Evolutionary conservation across 2,329 filamentous ascomycete genomes (phyloP), one percentile per base, ranked within the genome.

Genomic region (Colletotrichum orbiculare): DNA sequence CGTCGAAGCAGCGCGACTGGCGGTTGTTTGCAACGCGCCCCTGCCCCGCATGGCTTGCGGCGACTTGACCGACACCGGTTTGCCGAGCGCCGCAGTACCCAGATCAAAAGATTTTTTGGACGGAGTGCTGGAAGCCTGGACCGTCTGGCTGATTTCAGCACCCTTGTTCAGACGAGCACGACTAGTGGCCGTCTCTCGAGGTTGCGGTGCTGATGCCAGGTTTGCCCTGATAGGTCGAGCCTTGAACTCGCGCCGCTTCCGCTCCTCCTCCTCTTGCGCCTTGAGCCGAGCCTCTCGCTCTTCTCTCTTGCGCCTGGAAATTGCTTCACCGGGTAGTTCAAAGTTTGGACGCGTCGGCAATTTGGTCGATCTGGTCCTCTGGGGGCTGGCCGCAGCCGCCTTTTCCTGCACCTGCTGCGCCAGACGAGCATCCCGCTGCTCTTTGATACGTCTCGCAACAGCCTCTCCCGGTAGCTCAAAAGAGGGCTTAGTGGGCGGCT

Each of bases 391-490:
- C 52, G 68, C 55, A 34, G 64, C 47, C 13, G 67, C 43, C 38
- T 66, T 66, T 12, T 67, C 63, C 4, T 54, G 56, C 4, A 48
- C 67, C 68, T 76, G 78, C 58, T 76, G 74, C 52, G 81, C 78
- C 41, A 81, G 72, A 35, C 87, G 85, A 48, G 85, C 84, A 63
- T 89, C 86, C 11, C 84, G 83, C 70, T 87, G 82, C 72, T 88
- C 85, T 72, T 83, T 87, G 62, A 89, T 73, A 12, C 83, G 81
- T 12, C 83, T 82, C 45, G 87, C 83, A 9, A 89, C 81, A 42
- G 85, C 85, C 48, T 90, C 88, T 9, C 88, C 87, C 0, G 87
- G 86, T 11, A 91, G 81, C 73, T 89, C 86, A 72, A 89, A 90
- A 0, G 80, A 83, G 2, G 88, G 75, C 8, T 83, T 74, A 1